phyloP scores from a whole-genome alignment of 2,329 filamentous ascomycete genomes.

The Pseudogymnoascus sp. region DNA sequence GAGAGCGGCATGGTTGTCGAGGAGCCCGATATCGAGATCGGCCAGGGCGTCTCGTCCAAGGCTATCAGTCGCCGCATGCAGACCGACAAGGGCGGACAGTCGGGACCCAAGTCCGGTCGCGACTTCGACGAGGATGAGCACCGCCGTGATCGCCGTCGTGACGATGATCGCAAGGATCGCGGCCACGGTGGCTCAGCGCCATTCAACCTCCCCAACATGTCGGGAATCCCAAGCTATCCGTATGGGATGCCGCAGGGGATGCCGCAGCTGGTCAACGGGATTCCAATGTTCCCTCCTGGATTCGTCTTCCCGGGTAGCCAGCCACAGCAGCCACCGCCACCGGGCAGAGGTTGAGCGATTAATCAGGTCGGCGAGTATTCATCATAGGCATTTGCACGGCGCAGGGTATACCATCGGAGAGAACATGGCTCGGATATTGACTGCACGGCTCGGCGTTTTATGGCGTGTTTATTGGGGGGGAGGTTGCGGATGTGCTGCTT shows the following conservation, averaged over 20 bases:
- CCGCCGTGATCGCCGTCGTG: constrained; percentile 18
- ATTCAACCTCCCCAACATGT: constrained; percentile 19
- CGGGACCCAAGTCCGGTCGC: constrained; percentile 52
- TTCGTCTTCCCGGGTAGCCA: constrained; percentile 33
- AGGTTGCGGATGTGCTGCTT: not conserved
- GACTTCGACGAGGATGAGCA: constrained; percentile 27
- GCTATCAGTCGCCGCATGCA: constrained; percentile 65
- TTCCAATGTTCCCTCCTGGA: constrained; percentile 43
- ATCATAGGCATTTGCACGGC: constrained; percentile 5
- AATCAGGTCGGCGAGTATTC: not conserved
- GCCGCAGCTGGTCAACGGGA: constrained; percentile 40
- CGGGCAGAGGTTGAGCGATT: constrained; percentile 20
- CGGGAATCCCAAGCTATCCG: constrained; percentile 17
- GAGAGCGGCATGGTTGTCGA: constrained; percentile 83
- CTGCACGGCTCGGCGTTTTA: not conserved
- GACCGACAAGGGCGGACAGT: constrained; percentile 58
- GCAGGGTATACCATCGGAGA: constrained; percentile 4
- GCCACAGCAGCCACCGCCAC: constrained; percentile 22
- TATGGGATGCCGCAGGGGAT: constrained; percentile 22
- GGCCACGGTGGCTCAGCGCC: constrained; percentile 13
- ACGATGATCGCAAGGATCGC: constrained; percentile 16
- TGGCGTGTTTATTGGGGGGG: not conserved
- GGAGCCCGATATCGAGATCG: constrained; percentile 97
- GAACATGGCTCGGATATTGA: not conserved
- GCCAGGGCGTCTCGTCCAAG: constrained; percentile 93